Evolutionary conservation across 1,284 basidiomycete genomes (phyloP), one percentile per base, ranked within the genome.

Genomic region (Kalmanozyma brasiliensis): DNA sequence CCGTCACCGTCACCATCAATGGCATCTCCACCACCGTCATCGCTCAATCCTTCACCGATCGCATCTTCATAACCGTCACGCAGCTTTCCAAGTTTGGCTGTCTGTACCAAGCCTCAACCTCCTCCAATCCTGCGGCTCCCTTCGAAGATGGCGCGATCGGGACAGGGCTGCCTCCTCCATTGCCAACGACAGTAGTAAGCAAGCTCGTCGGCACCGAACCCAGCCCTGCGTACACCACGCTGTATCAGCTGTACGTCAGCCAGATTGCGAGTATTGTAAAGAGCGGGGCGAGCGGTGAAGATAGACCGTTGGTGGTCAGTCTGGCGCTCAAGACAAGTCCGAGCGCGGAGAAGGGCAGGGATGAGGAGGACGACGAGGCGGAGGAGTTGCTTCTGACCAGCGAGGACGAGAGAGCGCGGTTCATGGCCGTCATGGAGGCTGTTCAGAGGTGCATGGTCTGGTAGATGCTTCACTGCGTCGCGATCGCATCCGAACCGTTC

Each of bases 221-320:
- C 19, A 86, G 88, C 2, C 84, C 87, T 44, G 87, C 89, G 56
- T 78, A 88, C 56, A 88, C 88, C 37, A 88, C 89, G 0, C 83
- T 95, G 20, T 88, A 94, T 79, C 89, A 89, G 37, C 85, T 95
- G 0, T 96, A 94, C 81, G 89, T 89, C 0, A 85, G 89, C 5
- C 94, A 97, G 74, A 89, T 93, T 41, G 91, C 93, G 0, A 92
- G 92, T 0, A 85, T 94, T 8, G 82, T 94, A 1, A 91, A 91
- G 85, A 86, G 32, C 79, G 84, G 58, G 83, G 87, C 38, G 22
- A 22, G 32, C 77, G 79, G 79, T 4, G 8, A 23, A 33, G 70
- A 61, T 10, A 60, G 72, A 26, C 64, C 68, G 8, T 14, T 74
- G 19, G 44, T 76, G 7, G 67, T 76, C 4, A 53, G 53, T 11